Base-by-base conservation (phyloP, 2,329 filamentous ascomycete species). In the Metarhizium anisopliae region DNA sequence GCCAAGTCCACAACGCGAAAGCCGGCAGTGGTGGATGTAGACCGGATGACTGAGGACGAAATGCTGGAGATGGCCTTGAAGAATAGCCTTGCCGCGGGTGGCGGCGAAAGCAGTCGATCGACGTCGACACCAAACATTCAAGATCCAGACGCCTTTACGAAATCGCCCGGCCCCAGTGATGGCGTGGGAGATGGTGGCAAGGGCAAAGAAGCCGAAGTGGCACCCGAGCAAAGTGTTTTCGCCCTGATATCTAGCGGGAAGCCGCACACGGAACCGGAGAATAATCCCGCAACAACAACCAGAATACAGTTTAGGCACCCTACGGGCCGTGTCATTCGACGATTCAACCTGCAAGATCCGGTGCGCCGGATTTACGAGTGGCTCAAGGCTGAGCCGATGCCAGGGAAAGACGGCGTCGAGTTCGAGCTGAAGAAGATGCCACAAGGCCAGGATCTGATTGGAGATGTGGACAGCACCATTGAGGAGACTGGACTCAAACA, bases 11-110 rank as follows among this genome's bases (percentile, higher is more conserved):
- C 66, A 35, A 79, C 85, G 3, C 87, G 90, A 66, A 79, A 80
- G 55, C 77, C 82, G 50, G 86, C 86, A 66, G 78, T 82, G 53
- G 78, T 89, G 55, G 89, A 93, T 61, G 82, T 96, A 2, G 87
- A 88, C 57, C 84, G 88, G 43, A 93, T 99, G 86, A 96, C 90
- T 0, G 94, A 99, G 68, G 92, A 97, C 52, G 92, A 99, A 73
- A 95, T 96, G 91, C 76, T 99, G 62, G 88, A 96, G 70, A 85
- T 96, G 81, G 94, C 94, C 0, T 71, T 99, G 67, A 85, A 92
- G 68, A 94, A 95, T 73, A 96, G 92, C 67, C 74, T 97, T 50
- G 85, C 84, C 14, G 81, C 79, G 2, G 67, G 63, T 16, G 61
- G 61, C 45, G 62, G 62, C 40, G 60, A 58, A 47, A 67, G 68